Conservation (phyloP, 371 early-diverging fungal species). For the Mycotypha africana region DNA sequence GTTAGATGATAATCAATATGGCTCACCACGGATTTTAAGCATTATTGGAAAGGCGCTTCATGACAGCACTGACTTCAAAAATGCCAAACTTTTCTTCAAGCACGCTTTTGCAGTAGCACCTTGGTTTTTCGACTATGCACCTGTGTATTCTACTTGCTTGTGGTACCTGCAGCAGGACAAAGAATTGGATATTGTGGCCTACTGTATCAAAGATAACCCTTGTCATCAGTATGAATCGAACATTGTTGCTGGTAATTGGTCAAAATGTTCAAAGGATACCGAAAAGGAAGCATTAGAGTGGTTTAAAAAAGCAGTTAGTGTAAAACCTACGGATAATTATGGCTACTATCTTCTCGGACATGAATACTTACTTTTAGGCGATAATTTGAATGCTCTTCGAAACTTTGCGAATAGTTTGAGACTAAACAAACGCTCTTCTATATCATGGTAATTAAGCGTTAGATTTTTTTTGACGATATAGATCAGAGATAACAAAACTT, state of each 20-base stretch:
- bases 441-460: slow-evolving; percentile 16
- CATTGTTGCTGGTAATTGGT: slow-evolving; percentile 42
- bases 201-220: slow-evolving; percentile 28
- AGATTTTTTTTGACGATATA: not conserved
- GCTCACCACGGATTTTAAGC: slow-evolving; percentile 28
- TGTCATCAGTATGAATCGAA: slow-evolving; percentile 34
- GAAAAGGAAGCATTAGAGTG: slow-evolving; percentile 29
- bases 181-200: slow-evolving; percentile 37
- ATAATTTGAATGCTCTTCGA: slow-evolving; percentile 25
- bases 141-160: slow-evolving; percentile 36
- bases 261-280: slow-evolving; percentile 19
- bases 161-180: slow-evolving; percentile 34
- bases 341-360: slow-evolving; percentile 34
- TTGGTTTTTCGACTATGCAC: slow-evolving; percentile 37
- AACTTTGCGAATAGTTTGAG: slow-evolving; percentile 29
- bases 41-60: slow-evolving; percentile 37
- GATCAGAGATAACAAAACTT: too few relatives aligned
- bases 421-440: slow-evolving; percentile 26
- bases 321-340: slow-evolving; percentile 26
- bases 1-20: slow-evolving; percentile 37
- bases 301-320: slow-evolving; percentile 34
- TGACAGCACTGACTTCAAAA: slow-evolving; percentile 28
- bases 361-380: slow-evolving; percentile 33
- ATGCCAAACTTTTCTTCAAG: slow-evolving; percentile 29
- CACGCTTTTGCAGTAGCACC: slow-evolving; percentile 29